Evolutionary conservation across 371 early-diverging fungal species (phyloP), one percentile per base, ranked within the genome.

Genomic region (Syncephalastrum racemosum): DNA sequence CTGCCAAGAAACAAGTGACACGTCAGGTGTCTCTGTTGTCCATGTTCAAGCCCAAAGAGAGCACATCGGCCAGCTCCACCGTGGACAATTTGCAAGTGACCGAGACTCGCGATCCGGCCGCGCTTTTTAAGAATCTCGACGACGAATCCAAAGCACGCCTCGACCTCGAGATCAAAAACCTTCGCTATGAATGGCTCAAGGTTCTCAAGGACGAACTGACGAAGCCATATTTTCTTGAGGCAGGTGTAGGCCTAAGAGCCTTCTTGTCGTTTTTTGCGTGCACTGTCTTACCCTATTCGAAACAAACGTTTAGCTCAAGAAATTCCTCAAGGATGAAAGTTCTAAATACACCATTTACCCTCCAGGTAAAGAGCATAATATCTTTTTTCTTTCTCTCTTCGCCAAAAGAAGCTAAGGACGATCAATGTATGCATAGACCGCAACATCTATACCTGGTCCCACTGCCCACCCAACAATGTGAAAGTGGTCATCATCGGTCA

Each of bases 401-500:
- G 24, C 18, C 16, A 13, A 15, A 23, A 4, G 15, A 19, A 19
- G 8, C 25, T n/a, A 31, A 47, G 14, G 4, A 18, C n/a, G 40
- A 41, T 42, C 25, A 53, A 10, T 43, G 53, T 31, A 12, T 8
- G 12, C 36, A 31, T 57, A 84, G 84, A 31, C 36, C 67, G 41
- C 52, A 61, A 2, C 83, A 84, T 93, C 25, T 95, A 93, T 68
- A 85, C 87, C 64, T 91, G 91, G 92, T 89, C 90, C 16, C 73
- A 82, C 19, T 87, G 70, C 49, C 85, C 85, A 5, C 75, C 85
- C 10, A 66, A 70, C 4, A 56, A 76, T 6, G 89, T 95, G 18
- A 82, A 85, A 48, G 91, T 95, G 10, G 94, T 96, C 18, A 92
- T 96, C 51, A 62, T 97, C 25, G 96, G 97, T 8, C 97, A 96